A percentile compares a stretch with the other conserved stretches of the same genome.
Conservation (phyloP, 2,329 filamentous ascomycete species). For the Alternaria arborescens region DNA sequence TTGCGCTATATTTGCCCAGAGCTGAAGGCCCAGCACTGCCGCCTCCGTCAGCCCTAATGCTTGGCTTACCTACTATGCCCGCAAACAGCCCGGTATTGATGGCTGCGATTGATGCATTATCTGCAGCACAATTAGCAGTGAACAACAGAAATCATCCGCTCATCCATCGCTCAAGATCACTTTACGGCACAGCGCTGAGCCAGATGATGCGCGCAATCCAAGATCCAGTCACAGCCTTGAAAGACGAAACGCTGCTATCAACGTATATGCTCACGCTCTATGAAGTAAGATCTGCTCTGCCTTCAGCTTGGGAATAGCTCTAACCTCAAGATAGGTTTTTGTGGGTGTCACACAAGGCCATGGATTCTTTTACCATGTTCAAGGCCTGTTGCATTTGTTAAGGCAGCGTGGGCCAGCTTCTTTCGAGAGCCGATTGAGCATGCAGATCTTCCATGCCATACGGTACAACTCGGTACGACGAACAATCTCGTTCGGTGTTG, state of each 20-base stretch:
- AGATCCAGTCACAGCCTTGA: conserved; percentile 33
- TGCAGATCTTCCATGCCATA: conserved; percentile 48
- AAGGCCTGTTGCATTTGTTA: conserved; percentile 45
- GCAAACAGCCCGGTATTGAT: conserved; percentile 42
- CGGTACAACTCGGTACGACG: conserved; percentile 45
- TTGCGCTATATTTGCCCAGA: conserved; percentile 43
- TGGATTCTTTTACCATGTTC: conserved; percentile 50
- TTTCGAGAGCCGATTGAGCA: conserved; percentile 39
- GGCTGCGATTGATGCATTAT: conserved; percentile 45
- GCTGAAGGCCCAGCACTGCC: conserved; percentile 41
- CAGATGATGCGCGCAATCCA: conserved; percentile 45
- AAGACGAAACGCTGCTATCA: conserved; percentile 48
- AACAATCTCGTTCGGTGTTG: not conserved
- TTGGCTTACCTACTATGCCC: conserved; percentile 42
- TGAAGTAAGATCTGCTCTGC: conserved; percentile 29
- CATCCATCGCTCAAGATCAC: conserved; percentile 45
- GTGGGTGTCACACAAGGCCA: conserved; percentile 45
- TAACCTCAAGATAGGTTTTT: conserved; percentile 38
- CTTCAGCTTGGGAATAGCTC: not conserved
- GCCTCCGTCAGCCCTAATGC: conserved; percentile 48
- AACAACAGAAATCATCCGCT: conserved; percentile 39
- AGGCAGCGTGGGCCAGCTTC: conserved; percentile 45
- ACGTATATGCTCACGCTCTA: conserved; percentile 48
- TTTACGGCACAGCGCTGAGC: conserved; percentile 46
- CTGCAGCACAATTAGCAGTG: conserved; percentile 47